phyloP scores from a whole-genome alignment of 2,329 filamentous ascomycete genomes.

The Colletotrichum echinochloae region DNA sequence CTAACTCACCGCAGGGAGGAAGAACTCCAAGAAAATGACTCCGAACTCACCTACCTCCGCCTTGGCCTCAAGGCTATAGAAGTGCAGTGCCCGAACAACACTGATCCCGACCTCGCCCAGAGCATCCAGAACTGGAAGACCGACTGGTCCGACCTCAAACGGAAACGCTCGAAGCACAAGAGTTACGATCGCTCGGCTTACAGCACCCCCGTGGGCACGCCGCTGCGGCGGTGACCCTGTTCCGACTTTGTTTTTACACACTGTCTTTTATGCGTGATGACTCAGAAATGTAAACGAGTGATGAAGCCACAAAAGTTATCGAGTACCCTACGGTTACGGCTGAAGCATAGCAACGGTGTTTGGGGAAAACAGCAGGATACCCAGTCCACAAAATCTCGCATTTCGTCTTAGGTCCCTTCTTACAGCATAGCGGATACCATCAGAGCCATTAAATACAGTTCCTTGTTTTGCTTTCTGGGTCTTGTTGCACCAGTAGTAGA shows the following conservation, averaged over 20 bases:
- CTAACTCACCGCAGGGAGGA: conserved; percentile 58
- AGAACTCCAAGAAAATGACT: conserved; percentile 67
- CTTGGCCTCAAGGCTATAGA: conserved; percentile 73
- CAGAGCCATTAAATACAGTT: conserved; percentile 25
- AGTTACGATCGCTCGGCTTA: conserved; percentile 38
- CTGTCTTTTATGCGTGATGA: conserved; percentile 38
- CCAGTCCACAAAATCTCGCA: conserved; percentile 33
- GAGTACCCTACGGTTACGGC: conserved; percentile 33
- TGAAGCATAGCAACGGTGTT: conserved; percentile 40
- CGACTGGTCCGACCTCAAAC: conserved; percentile 67
- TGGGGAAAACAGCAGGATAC: conserved; percentile 35
- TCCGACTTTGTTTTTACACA: conserved; percentile 30
- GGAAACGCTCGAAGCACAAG: conserved; percentile 52
- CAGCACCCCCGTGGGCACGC: conserved; percentile 36
- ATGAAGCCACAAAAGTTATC: conserved; percentile 38
- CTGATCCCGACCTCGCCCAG: conserved; percentile 67
- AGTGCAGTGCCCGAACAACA: conserved; percentile 65
- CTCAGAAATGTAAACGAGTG: conserved; percentile 38
- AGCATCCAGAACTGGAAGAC: conserved; percentile 72
- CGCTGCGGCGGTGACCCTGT: conserved; percentile 36
- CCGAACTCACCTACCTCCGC: conserved; percentile 70
- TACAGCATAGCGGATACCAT: conserved; percentile 30
- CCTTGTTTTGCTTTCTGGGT: conserved; percentile 7
- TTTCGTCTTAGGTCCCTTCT: conserved; percentile 33
- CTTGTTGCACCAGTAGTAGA: not conserved